phyloP scores from a whole-genome alignment of 2,329 filamentous ascomycete species.

The Zymoseptoria crescenta region DNA sequence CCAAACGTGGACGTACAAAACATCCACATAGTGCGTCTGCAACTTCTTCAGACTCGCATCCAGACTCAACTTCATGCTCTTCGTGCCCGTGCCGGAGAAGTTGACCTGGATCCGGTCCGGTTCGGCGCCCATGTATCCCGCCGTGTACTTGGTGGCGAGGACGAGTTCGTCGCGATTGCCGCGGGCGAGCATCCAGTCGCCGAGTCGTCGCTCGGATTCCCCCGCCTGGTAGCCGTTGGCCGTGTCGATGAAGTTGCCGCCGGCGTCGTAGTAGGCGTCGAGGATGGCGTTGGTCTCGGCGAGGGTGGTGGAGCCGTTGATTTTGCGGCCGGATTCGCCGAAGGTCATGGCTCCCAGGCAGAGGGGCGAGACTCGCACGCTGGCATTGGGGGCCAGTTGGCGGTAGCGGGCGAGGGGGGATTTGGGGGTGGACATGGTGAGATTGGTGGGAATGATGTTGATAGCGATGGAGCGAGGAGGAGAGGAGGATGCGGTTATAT shows the following conservation, averaged over 20 bases:
- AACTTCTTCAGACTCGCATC: conserved; percentile 40
- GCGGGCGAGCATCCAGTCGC: conserved; percentile 21
- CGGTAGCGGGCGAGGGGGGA: conserved; percentile 30
- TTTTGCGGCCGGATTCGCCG: conserved; percentile 39
- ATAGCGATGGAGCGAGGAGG: background rate
- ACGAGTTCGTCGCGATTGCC: conserved; percentile 59
- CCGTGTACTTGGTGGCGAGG: conserved; percentile 39
- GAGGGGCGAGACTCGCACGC: conserved; percentile 44
- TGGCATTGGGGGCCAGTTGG: conserved; percentile 42
- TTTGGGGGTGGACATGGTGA: background rate
- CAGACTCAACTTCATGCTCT: conserved; percentile 49
- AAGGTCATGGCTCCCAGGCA: conserved; percentile 50
- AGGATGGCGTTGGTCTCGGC: conserved; percentile 26
- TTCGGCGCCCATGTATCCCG: conserved; percentile 21
- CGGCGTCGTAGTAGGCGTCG: conserved; percentile 28
- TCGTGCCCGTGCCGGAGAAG: conserved; percentile 52
- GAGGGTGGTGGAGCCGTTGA: conserved; percentile 36
- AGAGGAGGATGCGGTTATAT: background rate
- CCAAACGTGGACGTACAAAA: conserved; percentile 37
- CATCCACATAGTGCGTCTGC: conserved; percentile 61
- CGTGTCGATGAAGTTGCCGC: conserved; percentile 40
- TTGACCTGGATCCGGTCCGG: conserved; percentile 38
- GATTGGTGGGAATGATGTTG: background rate
- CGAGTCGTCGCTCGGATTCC: conserved; percentile 27
- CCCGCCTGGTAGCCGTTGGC: conserved; percentile 30